Evolutionary conservation across 441 rosid species (phyloP), one percentile per base, ranked within the genome.

Genomic region (Eutrema salsugineum): DNA sequence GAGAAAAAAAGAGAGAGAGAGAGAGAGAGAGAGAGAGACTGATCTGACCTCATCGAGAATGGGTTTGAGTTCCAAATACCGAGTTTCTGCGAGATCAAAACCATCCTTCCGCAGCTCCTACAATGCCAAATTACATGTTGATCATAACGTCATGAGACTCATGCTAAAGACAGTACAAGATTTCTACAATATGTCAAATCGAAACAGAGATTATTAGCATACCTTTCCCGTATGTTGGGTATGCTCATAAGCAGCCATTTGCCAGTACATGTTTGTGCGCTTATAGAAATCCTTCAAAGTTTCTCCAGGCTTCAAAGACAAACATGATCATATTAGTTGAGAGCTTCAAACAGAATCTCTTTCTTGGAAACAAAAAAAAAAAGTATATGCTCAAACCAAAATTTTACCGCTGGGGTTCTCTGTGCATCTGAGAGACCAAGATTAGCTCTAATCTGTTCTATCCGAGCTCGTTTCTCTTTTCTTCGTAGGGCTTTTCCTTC

Each of bases 161-260:
- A 40, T 49, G 12, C 20, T 17, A 36, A 24, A 22, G 32, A 72
- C 63, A 28, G 10, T 9, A 19, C 49, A 24, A 70, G 28, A 1
- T 6, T 42, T 24, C 55, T 30, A 61, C 53, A 39, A 12, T 17
- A 17, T 54, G 49, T 64, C n/a, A 14, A 14, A 66, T 27, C 11
- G 30, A 71, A 43, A 46, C 28, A 40, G 16, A 65, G 16, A 6
- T 27, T 22, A 6, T 27, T 22, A 56, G 62, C 85, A 75, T 39
- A 94, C 99, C 99, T 92, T 94, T 71, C 99, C 99, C 8, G 99
- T 94, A 77, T 94, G 99, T 66, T 92, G 97, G 39, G 99, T 92
- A 67, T 94, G 99, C 74, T 94, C 98, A 59, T 94, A 92, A 36
- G 99, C 98, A 20, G 99, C 99, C 98, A 94, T 92, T 85, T 92